Percentiles rank a stretch among this genome's conserved stretches.
These are phyloP conservation scores for Fusarium compactum DNA, from an alignment of 2,329 filamentous ascomycete species.

Conservation along the genomic window DNA sequence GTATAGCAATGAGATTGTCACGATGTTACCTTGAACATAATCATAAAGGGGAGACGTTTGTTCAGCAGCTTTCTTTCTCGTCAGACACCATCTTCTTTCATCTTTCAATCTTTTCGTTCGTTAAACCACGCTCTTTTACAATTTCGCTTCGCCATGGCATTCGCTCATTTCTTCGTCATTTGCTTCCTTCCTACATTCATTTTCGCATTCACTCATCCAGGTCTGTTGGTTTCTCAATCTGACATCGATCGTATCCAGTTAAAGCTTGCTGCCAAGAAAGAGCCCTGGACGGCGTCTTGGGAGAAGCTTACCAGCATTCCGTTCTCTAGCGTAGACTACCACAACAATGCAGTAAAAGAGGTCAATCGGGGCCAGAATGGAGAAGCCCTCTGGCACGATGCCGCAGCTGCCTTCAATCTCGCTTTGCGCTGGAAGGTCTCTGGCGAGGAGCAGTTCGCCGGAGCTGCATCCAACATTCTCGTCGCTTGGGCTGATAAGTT, in stretches of 20 bases:
- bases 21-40: not conserved
- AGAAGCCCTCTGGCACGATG: not conserved
- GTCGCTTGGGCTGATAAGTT: slow-evolving; percentile 5
- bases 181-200: not conserved
- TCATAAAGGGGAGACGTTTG: not conserved
- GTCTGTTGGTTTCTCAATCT: not conserved
- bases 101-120: not conserved
- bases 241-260: not conserved
- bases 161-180: not conserved
- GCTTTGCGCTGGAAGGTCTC: not conserved
- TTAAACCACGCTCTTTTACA: not conserved
- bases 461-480: not conserved
- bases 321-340: not conserved
- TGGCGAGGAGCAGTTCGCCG: not conserved
- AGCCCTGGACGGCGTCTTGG: slow-evolving; percentile 5
- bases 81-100: not conserved
- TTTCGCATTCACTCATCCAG: not conserved
- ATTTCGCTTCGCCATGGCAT: not conserved
- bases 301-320: slow-evolving; percentile 1
- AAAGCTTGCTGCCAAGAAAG: not conserved
- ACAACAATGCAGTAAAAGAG: not conserved
- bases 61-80: not conserved
- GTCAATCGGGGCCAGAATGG: not conserved
- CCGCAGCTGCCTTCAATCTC: slow-evolving; percentile 4
- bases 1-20: not conserved